phyloP scores from a whole-genome alignment of 345 rosid species.

The Salix koriyanagi region DNA sequence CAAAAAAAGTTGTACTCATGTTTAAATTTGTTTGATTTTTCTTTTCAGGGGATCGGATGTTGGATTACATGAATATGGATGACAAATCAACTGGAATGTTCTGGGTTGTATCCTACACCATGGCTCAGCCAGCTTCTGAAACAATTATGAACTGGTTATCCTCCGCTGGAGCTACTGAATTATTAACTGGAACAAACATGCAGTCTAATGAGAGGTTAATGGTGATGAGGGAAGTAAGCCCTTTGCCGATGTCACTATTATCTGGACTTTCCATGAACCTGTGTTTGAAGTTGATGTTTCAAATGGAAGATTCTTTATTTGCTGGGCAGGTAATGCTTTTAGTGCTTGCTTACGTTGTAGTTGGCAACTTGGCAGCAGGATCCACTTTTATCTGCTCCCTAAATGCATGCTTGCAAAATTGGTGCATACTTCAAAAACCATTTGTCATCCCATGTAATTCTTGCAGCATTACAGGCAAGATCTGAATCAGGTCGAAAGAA shows the following conservation, averaged over 20 bases:
- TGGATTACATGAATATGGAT: slow-evolving; percentile 96
- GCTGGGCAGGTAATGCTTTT: slow-evolving; percentile 64
- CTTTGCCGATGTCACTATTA: slow-evolving; percentile 81
- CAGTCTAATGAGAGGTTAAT: slow-evolving; percentile 71
- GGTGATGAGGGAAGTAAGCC: slow-evolving; percentile 91
- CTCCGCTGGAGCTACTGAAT: slow-evolving; percentile 71
- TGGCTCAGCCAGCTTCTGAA: slow-evolving; percentile 95
- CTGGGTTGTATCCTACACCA: slow-evolving; percentile 95
- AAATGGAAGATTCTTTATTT: slow-evolving; percentile 85
- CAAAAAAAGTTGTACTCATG: not conserved
- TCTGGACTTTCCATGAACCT: slow-evolving; percentile 87
- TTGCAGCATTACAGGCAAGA: not conserved
- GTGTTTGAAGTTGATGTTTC: slow-evolving; percentile 69
- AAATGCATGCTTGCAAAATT: not conserved
- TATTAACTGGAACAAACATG: slow-evolving; percentile 51
- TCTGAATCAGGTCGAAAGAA: too few species aligned
- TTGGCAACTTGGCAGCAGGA: not conserved
- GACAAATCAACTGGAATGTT: slow-evolving; percentile 95
- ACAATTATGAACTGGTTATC: slow-evolving; percentile 76
- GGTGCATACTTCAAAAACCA: not conserved
- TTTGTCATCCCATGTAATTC: not conserved
- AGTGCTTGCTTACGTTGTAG: slow-evolving; percentile 19
- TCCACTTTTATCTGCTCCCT: not conserved
- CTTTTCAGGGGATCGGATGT: slow-evolving; percentile 76
- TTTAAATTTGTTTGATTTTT: not conserved